These are phyloP conservation scores for Chaetomidium leptoderma DNA, from an alignment of 495 filamentous ascomycete species.

Conservation along the genomic window DNA sequence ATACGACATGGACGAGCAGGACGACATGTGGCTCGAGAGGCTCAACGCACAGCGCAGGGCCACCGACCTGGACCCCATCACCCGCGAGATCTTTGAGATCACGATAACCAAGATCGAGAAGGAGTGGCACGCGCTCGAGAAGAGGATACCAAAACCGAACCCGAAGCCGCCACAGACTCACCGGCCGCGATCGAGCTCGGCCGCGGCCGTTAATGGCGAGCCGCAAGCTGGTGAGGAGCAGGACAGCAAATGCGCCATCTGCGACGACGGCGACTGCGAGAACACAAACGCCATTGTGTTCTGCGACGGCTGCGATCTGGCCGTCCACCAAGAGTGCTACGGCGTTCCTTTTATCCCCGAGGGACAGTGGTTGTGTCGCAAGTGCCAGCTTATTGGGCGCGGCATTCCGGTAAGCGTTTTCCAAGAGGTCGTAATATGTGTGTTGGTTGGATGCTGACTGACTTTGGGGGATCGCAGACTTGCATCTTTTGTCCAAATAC, in stretches of 20 bases:
- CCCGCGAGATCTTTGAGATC: slow-evolving; percentile 90
- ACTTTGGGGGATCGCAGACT: slow-evolving; percentile 45
- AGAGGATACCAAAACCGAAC: slow-evolving; percentile 91
- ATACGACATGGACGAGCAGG: slow-evolving; percentile 99
- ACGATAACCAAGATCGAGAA: slow-evolving; percentile 99
- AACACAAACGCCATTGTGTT: slow-evolving; percentile 99
- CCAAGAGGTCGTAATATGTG: neutral
- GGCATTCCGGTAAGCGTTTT: slow-evolving; percentile 64
- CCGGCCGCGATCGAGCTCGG: slow-evolving; percentile 83
- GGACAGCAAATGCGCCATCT: slow-evolving; percentile 95
- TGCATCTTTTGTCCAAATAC: slow-evolving; percentile 98
- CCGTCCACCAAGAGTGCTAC: slow-evolving; percentile 98
- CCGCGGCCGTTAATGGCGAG: slow-evolving; percentile 87
- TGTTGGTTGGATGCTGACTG: neutral
- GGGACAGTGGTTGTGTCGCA: slow-evolving; percentile 96
- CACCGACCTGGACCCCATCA: slow-evolving; percentile 72
- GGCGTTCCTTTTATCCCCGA: slow-evolving; percentile 98
- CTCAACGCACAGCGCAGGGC: slow-evolving; percentile 72
- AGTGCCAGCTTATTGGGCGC: slow-evolving; percentile 91
- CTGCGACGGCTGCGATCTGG: slow-evolving; percentile 95
- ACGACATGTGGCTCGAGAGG: slow-evolving; percentile 89
- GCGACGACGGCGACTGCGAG: slow-evolving; percentile 97
- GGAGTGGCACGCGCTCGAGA: slow-evolving; percentile 95
- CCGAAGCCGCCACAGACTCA: slow-evolving; percentile 93
- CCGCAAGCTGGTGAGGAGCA: slow-evolving; percentile 85